Evolutionary conservation across 306 rosid genomes (phyloP).

Genomic region (Cucumis hystrix): DNA sequence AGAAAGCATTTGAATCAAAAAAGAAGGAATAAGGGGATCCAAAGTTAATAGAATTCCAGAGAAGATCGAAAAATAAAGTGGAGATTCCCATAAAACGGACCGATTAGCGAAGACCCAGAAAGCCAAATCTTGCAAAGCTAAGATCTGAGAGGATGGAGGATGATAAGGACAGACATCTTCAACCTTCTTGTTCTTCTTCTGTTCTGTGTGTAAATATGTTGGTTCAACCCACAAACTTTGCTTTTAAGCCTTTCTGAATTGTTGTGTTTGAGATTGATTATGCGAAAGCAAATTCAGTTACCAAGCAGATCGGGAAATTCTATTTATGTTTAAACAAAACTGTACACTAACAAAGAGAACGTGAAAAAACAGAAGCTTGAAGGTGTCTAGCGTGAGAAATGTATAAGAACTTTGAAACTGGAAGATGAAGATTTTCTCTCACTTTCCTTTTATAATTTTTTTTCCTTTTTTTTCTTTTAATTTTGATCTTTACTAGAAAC

Average conservation of each 20-base stretch:
- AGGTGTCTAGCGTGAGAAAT: slow-evolving; percentile 40
- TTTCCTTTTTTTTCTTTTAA: background rate
- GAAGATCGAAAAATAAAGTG: slow-evolving; percentile 46
- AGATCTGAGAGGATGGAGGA: slow-evolving; percentile 66
- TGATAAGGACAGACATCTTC: slow-evolving; percentile 53
- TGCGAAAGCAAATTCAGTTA: slow-evolving; percentile 68
- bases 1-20: slow-evolving; percentile 15
- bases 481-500: background rate
- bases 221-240: slow-evolving; percentile 22
- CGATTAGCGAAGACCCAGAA: slow-evolving; percentile 8
- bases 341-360: slow-evolving; percentile 28
- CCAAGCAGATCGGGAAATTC: slow-evolving; percentile 38
- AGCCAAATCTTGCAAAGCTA: slow-evolving; percentile 7
- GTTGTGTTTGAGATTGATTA: slow-evolving; percentile 34
- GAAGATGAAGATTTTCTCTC: slow-evolving; percentile 27
- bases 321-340: slow-evolving; percentile 22
- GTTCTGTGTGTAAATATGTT: slow-evolving; percentile 11
- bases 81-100: slow-evolving; percentile 19
- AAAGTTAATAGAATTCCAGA: slow-evolving; percentile 19
- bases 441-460: slow-evolving; percentile 3
- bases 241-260: slow-evolving; percentile 39
- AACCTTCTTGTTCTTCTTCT: slow-evolving; percentile 19
- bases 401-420: slow-evolving; percentile 43
- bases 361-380: slow-evolving; percentile 40
- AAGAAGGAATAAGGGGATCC: slow-evolving; percentile 42